These are phyloP conservation scores for Dunaliella primolecta DNA, from an alignment of 139 green algal species.

Conservation along the genomic window DNA sequence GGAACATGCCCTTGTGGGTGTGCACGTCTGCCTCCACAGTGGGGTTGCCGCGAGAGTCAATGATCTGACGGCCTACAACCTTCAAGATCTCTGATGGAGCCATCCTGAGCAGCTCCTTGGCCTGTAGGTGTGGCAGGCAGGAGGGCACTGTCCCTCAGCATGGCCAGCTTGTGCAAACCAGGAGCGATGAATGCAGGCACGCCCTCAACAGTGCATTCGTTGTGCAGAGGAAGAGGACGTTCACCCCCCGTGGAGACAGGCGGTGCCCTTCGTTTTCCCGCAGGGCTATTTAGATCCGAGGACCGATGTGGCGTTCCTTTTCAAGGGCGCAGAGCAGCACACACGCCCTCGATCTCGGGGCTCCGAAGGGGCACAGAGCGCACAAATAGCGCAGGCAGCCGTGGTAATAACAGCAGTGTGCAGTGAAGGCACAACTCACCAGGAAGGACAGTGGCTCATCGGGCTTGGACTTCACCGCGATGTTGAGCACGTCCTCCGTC, in stretches of 20 bases:
- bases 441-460: constrained; percentile 88
- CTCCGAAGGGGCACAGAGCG: too few relatives aligned
- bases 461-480: constrained; percentile 84
- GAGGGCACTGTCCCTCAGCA: too few relatives aligned
- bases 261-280: too few relatives aligned
- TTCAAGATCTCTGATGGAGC: constrained; percentile 77
- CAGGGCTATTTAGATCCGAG: too few relatives aligned
- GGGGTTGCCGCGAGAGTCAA: constrained; percentile 97
- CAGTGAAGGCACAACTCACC: too few relatives aligned
- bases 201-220: not conserved
- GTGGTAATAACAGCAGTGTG: too few relatives aligned
- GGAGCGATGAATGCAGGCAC: not conserved
- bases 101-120: constrained; percentile 57
- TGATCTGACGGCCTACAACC: constrained; percentile 89
- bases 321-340: too few relatives aligned
- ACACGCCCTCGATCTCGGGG: too few relatives aligned
- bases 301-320: too few relatives aligned
- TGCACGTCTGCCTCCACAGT: constrained; percentile 90
- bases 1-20: constrained; percentile 89
- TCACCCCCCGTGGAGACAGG: too few relatives aligned
- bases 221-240: too few relatives aligned
- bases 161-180: not conserved
- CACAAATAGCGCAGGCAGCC: too few relatives aligned
- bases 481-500: constrained; percentile 93
- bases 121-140: constrained; percentile 31